Base-by-base conservation (phyloP, 768 basidiomycete genomes). In the Fomitopsis pulvina region DNA sequence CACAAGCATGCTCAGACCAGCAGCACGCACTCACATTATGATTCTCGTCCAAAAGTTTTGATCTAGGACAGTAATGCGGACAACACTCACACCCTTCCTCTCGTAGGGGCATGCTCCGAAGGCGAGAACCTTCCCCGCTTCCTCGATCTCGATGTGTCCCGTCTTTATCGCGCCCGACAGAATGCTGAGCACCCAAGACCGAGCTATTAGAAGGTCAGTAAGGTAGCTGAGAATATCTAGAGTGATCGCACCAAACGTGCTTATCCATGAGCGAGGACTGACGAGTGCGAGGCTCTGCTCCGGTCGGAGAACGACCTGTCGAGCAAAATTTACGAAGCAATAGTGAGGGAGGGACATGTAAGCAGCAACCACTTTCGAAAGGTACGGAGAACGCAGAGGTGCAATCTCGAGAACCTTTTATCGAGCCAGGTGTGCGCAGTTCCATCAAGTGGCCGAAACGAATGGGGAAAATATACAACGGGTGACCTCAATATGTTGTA, bases 31-130 rank as follows among this genome's bases (percentile, higher is more conserved):
- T 57, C 41, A 68, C 66, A 63, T 41, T 24, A 70, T 59, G 8
- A 71, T 57, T 24, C 65, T 62, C 1, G 56, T 58, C 68, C 68
- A 71, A 48, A 70, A 70, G 30, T 58, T 51, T 10, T 65, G 61
- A 48, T 58, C 57, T 27, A 62, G 32, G 22, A 71, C 66, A 11
- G 47, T 52, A 29, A 70, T 44, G 29, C 44, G 58, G 18, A 64
- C 59, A 20, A 24, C 24, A 44, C n/a, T 41, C 46, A 1, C 25
- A 34, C n/a, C 48, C 42, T n/a, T 59, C 46, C 25, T 51, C 34
- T 1, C 41, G 44, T n/a, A 27, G 30, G 3, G n/a, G n/a, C n/a
- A n/a, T n/a, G n/a, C n/a, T n/a, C 68, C 68, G 48, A 59, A 68
- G 41, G 44, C 41, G 34, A 59, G 57, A n/a, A 55, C 52, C 40